Evolutionary conservation across 2,329 filamentous ascomycete species (phyloP).

Genomic region (Xenoacremonium recifei): DNA sequence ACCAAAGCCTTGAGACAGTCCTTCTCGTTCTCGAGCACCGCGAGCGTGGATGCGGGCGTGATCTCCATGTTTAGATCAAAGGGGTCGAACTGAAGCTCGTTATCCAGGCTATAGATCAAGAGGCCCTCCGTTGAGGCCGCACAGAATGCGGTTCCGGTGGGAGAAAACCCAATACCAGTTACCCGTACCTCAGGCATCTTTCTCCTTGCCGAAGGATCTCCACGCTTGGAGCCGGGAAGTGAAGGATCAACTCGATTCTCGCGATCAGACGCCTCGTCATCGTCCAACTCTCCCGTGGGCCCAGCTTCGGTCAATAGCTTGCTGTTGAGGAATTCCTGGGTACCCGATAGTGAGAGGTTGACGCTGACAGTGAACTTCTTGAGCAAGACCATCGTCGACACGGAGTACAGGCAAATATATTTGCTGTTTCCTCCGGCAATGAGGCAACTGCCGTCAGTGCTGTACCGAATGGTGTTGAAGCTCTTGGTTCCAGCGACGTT

Average conservation of each 20-base stretch:
- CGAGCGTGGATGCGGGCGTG: slow-evolving; percentile 80
- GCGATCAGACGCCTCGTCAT: slow-evolving; percentile 82
- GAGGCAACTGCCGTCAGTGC: slow-evolving; percentile 86
- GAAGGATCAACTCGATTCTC: slow-evolving; percentile 79
- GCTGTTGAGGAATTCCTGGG: slow-evolving; percentile 95
- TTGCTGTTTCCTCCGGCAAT: slow-evolving; percentile 95
- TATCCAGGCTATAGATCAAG: slow-evolving; percentile 89
- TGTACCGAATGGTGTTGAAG: slow-evolving; percentile 86
- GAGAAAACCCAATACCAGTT: slow-evolving; percentile 80
- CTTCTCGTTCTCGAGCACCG: slow-evolving; percentile 62
- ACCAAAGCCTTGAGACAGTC: slow-evolving; percentile 91
- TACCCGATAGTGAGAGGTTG: slow-evolving; percentile 93
- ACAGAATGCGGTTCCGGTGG: slow-evolving; percentile 86
- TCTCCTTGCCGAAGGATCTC: slow-evolving; percentile 76
- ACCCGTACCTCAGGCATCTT: slow-evolving; percentile 82
- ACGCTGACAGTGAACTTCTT: slow-evolving; percentile 96
- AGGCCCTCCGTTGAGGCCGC: slow-evolving; percentile 93
- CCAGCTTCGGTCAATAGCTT: slow-evolving; percentile 88
- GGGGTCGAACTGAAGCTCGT: slow-evolving; percentile 82
- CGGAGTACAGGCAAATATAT: slow-evolving; percentile 97
- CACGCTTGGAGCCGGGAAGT: slow-evolving; percentile 83
- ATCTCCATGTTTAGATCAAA: slow-evolving; percentile 95
- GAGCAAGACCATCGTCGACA: slow-evolving; percentile 82
- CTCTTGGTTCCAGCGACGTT: slow-evolving; percentile 88
- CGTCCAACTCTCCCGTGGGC: slow-evolving; percentile 79